Evolutionary conservation across 805 yeast genomes (phyloP).

Genomic region (Naumovozyma dairenensis): DNA sequence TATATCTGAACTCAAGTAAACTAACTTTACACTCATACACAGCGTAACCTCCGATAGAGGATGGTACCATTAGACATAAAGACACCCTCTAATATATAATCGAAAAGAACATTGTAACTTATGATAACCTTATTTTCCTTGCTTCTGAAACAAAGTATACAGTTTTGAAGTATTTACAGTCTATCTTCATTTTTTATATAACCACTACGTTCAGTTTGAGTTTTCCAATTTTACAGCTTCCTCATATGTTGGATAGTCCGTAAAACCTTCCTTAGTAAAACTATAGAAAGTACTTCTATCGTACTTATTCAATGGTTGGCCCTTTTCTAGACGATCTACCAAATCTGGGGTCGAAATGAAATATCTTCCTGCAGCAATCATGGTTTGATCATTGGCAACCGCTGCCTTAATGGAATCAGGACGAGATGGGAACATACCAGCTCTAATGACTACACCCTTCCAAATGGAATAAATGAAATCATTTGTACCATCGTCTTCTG

Average conservation of each 20-base stretch:
- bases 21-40: too few species aligned
- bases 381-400: constrained; percentile 31
- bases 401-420: constrained; percentile 18
- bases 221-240: constrained; percentile 15
- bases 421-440: constrained; percentile 26
- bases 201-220: too few species aligned
- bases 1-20: too few species aligned
- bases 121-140: too few species aligned
- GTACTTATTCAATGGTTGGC: constrained; percentile 32
- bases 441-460: constrained; percentile 34
- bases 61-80: too few species aligned
- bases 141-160: too few species aligned
- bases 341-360: constrained; percentile 48
- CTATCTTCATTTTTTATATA: too few species aligned
- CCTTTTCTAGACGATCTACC: constrained; percentile 32
- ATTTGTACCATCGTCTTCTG: constrained; percentile 22
- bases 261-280: constrained; percentile 30
- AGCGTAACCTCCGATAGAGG: too few species aligned
- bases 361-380: constrained; percentile 35
- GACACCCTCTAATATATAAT: too few species aligned
- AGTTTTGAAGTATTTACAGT: too few species aligned
- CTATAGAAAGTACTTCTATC: constrained; percentile 40
- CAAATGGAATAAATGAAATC: constrained; percentile 31
- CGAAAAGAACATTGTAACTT: too few species aligned
- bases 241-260: constrained; percentile 31